Base-by-base conservation (phyloP, 495 filamentous ascomycete species). In the Parathielavia hyrcaniae region DNA sequence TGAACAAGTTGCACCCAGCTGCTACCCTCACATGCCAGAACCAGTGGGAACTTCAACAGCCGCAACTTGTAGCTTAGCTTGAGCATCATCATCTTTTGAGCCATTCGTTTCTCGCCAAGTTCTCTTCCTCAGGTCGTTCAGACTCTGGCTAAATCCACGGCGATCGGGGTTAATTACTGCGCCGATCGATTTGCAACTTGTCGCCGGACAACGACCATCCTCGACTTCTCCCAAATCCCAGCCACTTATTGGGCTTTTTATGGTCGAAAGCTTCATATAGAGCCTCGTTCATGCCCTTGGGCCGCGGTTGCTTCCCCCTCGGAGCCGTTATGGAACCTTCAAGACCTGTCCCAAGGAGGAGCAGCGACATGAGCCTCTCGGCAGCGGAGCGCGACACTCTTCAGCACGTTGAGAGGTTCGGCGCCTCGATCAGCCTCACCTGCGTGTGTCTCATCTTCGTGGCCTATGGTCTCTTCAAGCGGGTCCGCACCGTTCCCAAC, bases 401-500 rank as follows among this genome's bases (percentile, higher is more conserved):
- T 60, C 58, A 70, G 59, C 36, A 61, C 45, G 70, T 79, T 26
- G 79, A 82, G 65, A 70, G 78, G 46, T 48, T 72, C 13, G 75
- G 75, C 10, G 77, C 77, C 34, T 71, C 71, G 12, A 69, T 96
- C 57, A 92, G 89, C 5, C 65, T 93, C 16, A 44, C 83, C 2
- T 85, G 83, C 13, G 85, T 88, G 12, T 68, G 81, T 39, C 78
- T 89, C 57, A 87, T 95, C 35, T 78, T 95, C 55, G 62, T 81
- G 44, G 86, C 88, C 41, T 95, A 88, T 64, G 69, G 81, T 10
- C 54, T 77, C 5, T 83, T 79, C 47, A 76, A 73, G 55, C 68
- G 75, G 30, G 81, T 88, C 41, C 78, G 86, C 20, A 90, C 88
- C 52, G 85, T 89, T 3, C 89, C 90, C 57, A 95, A 92, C 63